Evolutionary conservation across 2,329 filamentous ascomycete species (phyloP), one percentile per base, ranked within the genome.

Genomic region (Dactylellina sp.): DNA sequence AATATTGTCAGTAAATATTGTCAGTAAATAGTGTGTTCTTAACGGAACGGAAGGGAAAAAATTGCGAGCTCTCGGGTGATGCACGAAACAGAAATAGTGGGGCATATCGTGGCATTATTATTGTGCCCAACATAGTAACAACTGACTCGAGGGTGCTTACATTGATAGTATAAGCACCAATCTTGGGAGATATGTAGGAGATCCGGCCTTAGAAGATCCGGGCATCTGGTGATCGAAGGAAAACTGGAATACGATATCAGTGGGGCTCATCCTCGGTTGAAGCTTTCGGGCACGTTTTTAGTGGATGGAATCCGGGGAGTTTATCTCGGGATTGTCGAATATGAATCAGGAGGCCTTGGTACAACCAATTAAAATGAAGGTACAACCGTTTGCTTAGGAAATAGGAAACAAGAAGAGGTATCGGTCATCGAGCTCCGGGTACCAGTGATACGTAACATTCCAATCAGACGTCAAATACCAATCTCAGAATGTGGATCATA

Each of bases 341-440:
- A 57, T 72, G 68, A 72, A 64, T 72, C 68, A 72, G 68, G 68
- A 72, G 68, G 66, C 56, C 66, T 56, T 60, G 63, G 66, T 57
- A 44, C 66, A 7, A 63, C 59, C 57, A 71, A 71, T 63, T 25
- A 53, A 16, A 35, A 47, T 16, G 40, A 12, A 42, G 25, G 14
- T 37, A 35, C 18, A 24, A 28, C 42, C 57, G 49, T 28, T 22
- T n/a, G 12, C 2, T 28, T 35, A 37, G 2, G 32, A 24, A 46
- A 49, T 44, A 60, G 18, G 3, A 24, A n/a, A 37, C 37, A 24
- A 47, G 42, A n/a, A 18, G 39, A 46, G 25, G 24, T 55, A 70
- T 61, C 56, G 61, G 64, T 53, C 37, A 61, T 47, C 53, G 32
- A 42, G 25, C 4, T 25, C 18, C 37, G 49, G 14, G 39, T 32